Percentiles rank a stretch among this genome's conserved stretches.
Conservation (phyloP, 2,329 filamentous ascomycete genomes). For the Fusarium buharicum region DNA sequence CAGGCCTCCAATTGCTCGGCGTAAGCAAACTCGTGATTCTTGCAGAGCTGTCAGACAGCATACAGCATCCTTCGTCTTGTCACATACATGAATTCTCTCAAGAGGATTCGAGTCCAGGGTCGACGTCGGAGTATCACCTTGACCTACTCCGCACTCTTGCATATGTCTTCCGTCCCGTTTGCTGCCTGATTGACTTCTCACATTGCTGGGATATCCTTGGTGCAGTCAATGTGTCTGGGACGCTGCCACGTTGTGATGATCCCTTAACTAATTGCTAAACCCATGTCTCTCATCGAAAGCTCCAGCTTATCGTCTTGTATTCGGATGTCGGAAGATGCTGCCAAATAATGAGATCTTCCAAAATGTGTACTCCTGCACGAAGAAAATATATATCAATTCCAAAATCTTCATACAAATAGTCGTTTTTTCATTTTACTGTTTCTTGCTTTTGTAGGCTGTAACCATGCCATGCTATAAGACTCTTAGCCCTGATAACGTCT, state of each 20-base stretch:
- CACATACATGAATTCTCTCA: neutral
- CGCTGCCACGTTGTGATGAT: neutral
- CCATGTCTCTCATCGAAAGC: too few species aligned
- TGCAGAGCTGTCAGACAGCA: conserved; percentile 4
- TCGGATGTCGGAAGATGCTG: neutral
- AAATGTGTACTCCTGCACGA: neutral
- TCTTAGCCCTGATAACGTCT: neutral
- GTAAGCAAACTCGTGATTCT: conserved; percentile 12
- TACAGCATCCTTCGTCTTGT: conserved; percentile 2
- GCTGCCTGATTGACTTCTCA: neutral
- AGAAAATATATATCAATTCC: neutral
- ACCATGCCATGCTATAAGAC: neutral
- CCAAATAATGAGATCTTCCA: neutral
- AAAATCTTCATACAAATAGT: neutral
- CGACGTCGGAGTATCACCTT: neutral
- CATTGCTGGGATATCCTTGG: neutral
- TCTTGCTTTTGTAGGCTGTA: neutral
- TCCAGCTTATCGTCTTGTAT: neutral
- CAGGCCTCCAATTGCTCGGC: conserved; percentile 1
- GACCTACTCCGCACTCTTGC: neutral
- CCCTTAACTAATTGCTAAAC: too few species aligned
- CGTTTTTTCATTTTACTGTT: conserved; percentile 3
- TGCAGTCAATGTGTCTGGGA: conserved; percentile 1
- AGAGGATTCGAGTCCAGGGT: neutral
- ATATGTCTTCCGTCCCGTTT: neutral